phyloP scores from a whole-genome alignment of 352 stramenopile genomes.

The Phytophthora podocarpi region DNA sequence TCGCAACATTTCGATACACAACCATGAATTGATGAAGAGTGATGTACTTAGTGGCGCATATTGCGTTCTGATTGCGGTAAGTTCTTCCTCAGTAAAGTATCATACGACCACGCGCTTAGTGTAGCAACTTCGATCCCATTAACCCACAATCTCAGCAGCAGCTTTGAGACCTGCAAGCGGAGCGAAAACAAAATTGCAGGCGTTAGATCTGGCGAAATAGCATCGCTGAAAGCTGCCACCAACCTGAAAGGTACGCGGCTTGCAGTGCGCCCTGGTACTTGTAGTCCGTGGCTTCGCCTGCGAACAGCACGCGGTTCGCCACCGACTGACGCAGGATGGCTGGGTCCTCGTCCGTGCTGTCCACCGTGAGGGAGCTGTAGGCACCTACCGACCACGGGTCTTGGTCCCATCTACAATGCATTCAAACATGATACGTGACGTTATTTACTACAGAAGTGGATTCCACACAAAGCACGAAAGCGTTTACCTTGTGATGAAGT shows the following conservation, averaged over 20 bases:
- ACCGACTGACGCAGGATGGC: conserved; percentile 49
- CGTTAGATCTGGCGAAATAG: not conserved
- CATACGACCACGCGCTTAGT: too few relatives aligned
- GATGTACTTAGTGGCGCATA: too few relatives aligned
- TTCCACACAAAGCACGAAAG: not conserved
- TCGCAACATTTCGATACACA: too few relatives aligned
- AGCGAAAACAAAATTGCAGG: not conserved
- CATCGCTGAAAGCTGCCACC: not conserved
- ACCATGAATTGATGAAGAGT: too few relatives aligned
- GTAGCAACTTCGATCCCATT: too few relatives aligned
- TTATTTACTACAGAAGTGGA: not conserved
- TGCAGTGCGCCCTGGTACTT: conserved; percentile 71
- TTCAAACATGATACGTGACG: not conserved
- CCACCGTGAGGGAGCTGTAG: conserved; percentile 72
- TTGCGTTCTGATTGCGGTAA: too few relatives aligned
- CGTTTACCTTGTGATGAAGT: conserved; percentile 58
- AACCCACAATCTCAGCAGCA: conserved; percentile 25
- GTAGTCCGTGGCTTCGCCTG: conserved; percentile 71
- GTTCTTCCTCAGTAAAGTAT: too few relatives aligned
- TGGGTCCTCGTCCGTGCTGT: conserved; percentile 63
- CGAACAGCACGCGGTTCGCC: conserved; percentile 55
- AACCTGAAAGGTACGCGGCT: conserved; percentile 65
- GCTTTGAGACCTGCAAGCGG: conserved; percentile 37
- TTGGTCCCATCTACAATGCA: conserved; percentile 53
- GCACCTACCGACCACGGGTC: conserved; percentile 58